Evolutionary conservation across 805 yeast genomes (phyloP), one percentile per base, ranked within the genome.

Genomic region (Candida rishiriensis): DNA sequence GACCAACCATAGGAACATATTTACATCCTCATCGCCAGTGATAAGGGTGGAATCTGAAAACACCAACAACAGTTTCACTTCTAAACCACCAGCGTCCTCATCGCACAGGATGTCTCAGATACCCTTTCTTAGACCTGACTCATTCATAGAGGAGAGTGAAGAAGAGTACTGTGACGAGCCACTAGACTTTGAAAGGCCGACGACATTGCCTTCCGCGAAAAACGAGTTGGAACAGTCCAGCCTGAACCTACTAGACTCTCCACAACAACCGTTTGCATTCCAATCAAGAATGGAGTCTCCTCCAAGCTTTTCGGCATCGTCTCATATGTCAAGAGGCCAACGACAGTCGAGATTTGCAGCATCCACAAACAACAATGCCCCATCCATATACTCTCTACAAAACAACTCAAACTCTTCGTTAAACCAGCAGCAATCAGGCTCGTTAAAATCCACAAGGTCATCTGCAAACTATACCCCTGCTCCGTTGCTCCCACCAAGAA

Each of bases 391-490:
- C 28, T 26, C 40, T 3, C 44, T 50, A 0, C 44, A 51, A 11
- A 56, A 50, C 32, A 39, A 39, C 28, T 54, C 62, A 2, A 45
- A 37, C 17, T 33, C 51, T 4, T 52, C 60, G 9, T 31, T 51
- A 1, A 46, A 42, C 13, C 36, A 31, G 29, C 44, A 3, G 29
- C 40, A 30, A 32, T 42, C 8, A 44, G 34, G 10, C 55, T 56
- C 39, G n/a, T 36, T 10, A 43, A 55, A 31, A 34, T 53, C 10
- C 54, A 47, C 33, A 30, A 52, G 54, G 17, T 47, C 54, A 10
- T 43, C 55, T 2, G 39, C 49, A 3, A 50, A 49, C 14, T 57
- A 58, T 41, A 49, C 49, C 10, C 63, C 63, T 2, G 53, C 52
- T 8, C 52, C 56, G 28, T 15, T 40, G 26, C 43, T 43, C 15